Conservation (phyloP, 495 filamentous ascomycete species). For the Tuber aestivum region DNA sequence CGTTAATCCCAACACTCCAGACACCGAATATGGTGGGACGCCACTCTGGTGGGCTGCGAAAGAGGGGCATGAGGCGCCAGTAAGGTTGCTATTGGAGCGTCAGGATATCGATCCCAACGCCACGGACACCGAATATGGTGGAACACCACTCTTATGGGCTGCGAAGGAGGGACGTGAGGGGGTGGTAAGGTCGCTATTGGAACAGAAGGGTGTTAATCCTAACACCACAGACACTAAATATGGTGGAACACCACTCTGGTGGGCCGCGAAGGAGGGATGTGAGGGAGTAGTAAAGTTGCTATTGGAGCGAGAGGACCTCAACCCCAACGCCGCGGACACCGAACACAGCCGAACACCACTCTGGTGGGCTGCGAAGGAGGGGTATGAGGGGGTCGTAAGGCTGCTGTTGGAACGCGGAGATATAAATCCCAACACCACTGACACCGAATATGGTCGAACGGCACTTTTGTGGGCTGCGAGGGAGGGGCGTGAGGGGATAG, state of each 20-base stretch:
- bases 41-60: neutral
- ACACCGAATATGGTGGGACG: neutral
- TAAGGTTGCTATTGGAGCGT: constrained; percentile 13
- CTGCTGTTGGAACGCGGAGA: neutral
- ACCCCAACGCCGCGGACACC: neutral
- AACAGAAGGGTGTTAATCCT: neutral
- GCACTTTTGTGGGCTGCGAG: neutral
- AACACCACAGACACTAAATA: neutral
- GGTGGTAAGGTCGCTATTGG: constrained; percentile 34
- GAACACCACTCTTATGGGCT: constrained; percentile 43
- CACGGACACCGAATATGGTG: constrained; percentile 15
- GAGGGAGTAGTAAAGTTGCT: neutral
- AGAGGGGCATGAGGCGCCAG: neutral
- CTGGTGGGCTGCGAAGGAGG: neutral
- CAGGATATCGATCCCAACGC: constrained; percentile 6
- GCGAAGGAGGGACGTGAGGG: constrained; percentile 44
- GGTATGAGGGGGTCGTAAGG: neutral
- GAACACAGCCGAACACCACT: neutral
- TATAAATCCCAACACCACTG: neutral
- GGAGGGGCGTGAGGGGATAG: neutral
- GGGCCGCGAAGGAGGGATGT: neutral
- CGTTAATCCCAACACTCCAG: neutral
- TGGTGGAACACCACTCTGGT: neutral
- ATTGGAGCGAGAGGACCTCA: neutral
- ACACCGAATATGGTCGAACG: neutral